Evolutionary conservation across 805 yeast species (phyloP).

Genomic region (Candida sanyiensis): DNA sequence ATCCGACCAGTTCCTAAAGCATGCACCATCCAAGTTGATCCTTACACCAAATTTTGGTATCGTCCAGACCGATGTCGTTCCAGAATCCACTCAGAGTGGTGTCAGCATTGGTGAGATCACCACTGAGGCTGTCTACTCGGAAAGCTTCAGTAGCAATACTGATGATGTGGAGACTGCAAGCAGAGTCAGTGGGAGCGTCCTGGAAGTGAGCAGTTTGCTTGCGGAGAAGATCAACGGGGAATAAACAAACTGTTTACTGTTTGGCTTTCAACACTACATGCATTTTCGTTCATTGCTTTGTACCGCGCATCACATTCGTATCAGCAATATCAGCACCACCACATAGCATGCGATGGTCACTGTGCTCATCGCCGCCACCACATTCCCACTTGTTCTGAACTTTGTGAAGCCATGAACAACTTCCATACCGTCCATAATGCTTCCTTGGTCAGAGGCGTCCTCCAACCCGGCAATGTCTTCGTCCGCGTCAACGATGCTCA

Average conservation of each 20-base stretch:
- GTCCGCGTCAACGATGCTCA: neutral
- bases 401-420: conserved; percentile 1
- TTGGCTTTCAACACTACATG: too few relatives aligned
- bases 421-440: conserved; percentile 3
- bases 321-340: neutral
- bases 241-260: neutral
- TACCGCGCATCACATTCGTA: neutral
- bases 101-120: conserved; percentile 2
- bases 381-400: conserved; percentile 2
- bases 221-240: conserved; percentile 1
- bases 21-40: conserved; percentile 3
- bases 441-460: neutral
- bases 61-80: neutral
- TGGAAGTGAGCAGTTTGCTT: conserved; percentile 2
- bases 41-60: conserved; percentile 3
- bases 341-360: conserved; percentile 1
- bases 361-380: conserved; percentile 1
- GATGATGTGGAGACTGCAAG: conserved; percentile 1
- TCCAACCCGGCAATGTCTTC: neutral
- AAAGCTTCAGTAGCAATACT: neutral
- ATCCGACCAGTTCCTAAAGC: neutral
- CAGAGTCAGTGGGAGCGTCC: neutral
- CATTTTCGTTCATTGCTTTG: too few relatives aligned
- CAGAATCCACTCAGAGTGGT: neutral
- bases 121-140: conserved; percentile 1